Evolutionary conservation across 805 yeast species (phyloP), one percentile per base, ranked within the genome.

Genomic region (Candida chilensis): DNA sequence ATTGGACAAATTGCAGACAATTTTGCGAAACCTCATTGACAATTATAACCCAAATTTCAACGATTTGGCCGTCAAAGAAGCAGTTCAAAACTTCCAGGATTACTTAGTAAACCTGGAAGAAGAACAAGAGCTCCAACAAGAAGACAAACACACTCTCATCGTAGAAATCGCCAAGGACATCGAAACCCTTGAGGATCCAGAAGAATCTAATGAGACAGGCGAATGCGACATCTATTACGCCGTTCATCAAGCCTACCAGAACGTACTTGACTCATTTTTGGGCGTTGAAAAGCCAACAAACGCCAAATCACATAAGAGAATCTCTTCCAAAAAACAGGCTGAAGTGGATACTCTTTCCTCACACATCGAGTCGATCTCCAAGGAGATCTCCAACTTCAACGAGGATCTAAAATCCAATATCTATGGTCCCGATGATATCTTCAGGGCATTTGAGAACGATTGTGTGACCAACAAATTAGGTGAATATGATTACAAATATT

Each of bases 31-130:
- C 4, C 58, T 88, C 54, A 50, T 63, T 6, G 45, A 60, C 3
- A 68, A 70, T n/a, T 87, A 82, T 52, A 84, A 86, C 42, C 84
- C 82, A 28, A 81, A 86, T 44, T 74, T 86, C 56, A 86, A 88
- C 47, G 96, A 88, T 53, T 73, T 75, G 5, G 94, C 88, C 0
- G 96, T 88, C 13, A 85, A 85, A 49, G 68, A 62, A 14, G 77
- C 88, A 2, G 77, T 86, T 12, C 58, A 68, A 13, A 57, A 59
- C 0, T 79, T 52, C 45, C 71, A 69, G 27, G 66, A 71, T 37
- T 64, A 68, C 39, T 40, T 52, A 6, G 65, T 70, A 8, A 66
- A 67, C 37, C 27, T 35, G 9, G 17, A 32, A 10, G 22, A 24
- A 19, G 28, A 32, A 9, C 27, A 33, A n/a, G 6, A 32, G 12